Conservation (phyloP, 169 alveolate genomes). For the Plasmodium reichenowi region DNA sequence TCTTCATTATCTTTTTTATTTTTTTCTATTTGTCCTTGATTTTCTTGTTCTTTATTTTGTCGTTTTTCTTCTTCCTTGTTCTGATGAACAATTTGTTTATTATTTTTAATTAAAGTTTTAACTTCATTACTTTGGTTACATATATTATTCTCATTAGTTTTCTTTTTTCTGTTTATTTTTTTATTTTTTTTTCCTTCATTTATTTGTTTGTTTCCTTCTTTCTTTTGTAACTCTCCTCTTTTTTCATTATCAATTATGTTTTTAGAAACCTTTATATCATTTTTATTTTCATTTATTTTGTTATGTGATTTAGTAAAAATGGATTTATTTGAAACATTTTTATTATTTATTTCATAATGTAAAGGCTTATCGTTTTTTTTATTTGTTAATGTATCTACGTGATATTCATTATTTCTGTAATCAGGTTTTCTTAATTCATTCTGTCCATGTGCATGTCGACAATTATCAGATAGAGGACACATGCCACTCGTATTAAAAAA, state of each 20-base stretch:
- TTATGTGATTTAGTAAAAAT: background rate
- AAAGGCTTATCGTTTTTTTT: conserved; percentile 9
- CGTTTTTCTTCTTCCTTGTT: background rate
- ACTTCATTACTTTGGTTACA: too few species aligned
- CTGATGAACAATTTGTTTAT: too few species aligned
- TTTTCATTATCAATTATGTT: conserved; percentile 1
- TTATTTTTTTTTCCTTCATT: background rate
- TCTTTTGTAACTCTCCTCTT: background rate
- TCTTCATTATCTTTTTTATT: background rate
- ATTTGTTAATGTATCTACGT: conserved; percentile 17
- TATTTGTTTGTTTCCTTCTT: background rate
- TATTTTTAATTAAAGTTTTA: too few species aligned
- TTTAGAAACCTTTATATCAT: background rate
- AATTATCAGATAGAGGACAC: conserved; percentile 80
- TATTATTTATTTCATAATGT: conserved; percentile 10
- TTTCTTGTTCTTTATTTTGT: background rate
- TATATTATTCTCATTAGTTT: background rate
- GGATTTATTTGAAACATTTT: background rate
- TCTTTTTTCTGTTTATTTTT: background rate
- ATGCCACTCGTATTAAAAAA: conserved; percentile 82
- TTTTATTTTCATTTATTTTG: conserved; percentile 12
- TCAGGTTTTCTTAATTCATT: conserved; percentile 82
- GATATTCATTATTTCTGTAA: conserved; percentile 15
- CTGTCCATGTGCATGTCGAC: conserved; percentile 88
- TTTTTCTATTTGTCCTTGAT: background rate